Base-by-base conservation (phyloP, 2,329 filamentous ascomycete species). In the Diplodia intermedia region DNA sequence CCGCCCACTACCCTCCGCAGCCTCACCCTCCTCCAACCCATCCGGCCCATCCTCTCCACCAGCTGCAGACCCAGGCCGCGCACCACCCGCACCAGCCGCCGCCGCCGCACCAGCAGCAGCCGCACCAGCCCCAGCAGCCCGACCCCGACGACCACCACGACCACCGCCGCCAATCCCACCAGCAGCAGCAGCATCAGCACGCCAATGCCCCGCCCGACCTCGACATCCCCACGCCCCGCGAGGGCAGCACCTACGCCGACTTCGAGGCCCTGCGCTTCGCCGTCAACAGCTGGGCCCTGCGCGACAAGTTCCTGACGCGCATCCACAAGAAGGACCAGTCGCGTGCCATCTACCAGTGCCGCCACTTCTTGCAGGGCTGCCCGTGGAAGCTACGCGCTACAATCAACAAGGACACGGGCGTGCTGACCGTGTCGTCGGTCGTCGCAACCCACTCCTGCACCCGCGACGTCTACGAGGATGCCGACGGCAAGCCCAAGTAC, bases 261-360 rank as follows among this genome's bases (percentile, higher is more conserved):
- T 69, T 66, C 33, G 68, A 66, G 62, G 65, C 65, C 40, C 69
- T 71, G 52, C 68, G 69, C 57, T 65, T 70, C 65, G 66, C 69
- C 61, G 67, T 71, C 55, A 68, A 70, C 50, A 61, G 66, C 47
- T 71, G 69, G 69, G 61, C 68, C 20, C 55, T 71, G n/a, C 57
- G 69, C 38, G 69, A 71, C 55, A 69, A 70, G 40, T 71, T 71
- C 69, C 57, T 70, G 38, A 65, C 69, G 40, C 69, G 69, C 26
- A 66, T 69, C 29, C 61, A 68, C 52, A 71, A 71, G 61, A 71
- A 71, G 52, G 69, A 71, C 47, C 65, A 68, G 49, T 57, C 69
- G n/a, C 65, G 69, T 26, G 69, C 69, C 56, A 61, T 68, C 36
- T 71, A 70, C 60, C 66, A 67, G 47, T 71, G 69, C 66, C 57